Conservation (phyloP, 2,329 filamentous ascomycete species). For the Diaporthe eres region DNA sequence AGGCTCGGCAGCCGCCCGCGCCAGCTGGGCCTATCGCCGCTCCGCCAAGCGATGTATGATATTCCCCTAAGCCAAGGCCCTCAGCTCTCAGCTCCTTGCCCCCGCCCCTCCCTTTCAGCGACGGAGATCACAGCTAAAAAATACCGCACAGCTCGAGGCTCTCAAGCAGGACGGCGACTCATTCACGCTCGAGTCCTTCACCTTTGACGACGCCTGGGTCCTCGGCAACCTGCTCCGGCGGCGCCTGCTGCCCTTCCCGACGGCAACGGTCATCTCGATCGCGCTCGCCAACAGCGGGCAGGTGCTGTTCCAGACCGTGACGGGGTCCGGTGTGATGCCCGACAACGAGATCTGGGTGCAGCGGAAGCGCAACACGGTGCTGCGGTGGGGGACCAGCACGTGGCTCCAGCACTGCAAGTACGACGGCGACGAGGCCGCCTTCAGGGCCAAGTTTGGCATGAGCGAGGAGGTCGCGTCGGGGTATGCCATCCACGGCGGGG, state of each 20-base stretch:
- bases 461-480: slow-evolving; percentile 66
- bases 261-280: slow-evolving; percentile 75
- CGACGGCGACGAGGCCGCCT: slow-evolving; percentile 72
- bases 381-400: slow-evolving; percentile 78
- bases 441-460: slow-evolving; percentile 76
- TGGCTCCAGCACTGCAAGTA: slow-evolving; percentile 82
- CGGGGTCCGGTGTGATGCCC: slow-evolving; percentile 75
- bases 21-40: slow-evolving; percentile 37
- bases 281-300: slow-evolving; percentile 70
- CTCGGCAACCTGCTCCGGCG: slow-evolving; percentile 76
- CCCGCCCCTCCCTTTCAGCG: not conserved
- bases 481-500: slow-evolving; percentile 86
- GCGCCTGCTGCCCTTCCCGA: slow-evolving; percentile 68
- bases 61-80: not conserved
- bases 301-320: slow-evolving; percentile 78
- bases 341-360: slow-evolving; percentile 81
- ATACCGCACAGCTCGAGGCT: slow-evolving; percentile 45
- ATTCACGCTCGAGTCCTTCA: slow-evolving; percentile 68
- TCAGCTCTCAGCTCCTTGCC: not conserved
- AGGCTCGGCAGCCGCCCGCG: not conserved
- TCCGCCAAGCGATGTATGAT: slow-evolving; percentile 44
- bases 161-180: slow-evolving; percentile 57
- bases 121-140: not conserved
- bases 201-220: slow-evolving; percentile 73
- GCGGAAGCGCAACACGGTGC: slow-evolving; percentile 79